phyloP scores from a whole-genome alignment of 805 yeast genomes.

The Blastobotrys peoriensis region DNA sequence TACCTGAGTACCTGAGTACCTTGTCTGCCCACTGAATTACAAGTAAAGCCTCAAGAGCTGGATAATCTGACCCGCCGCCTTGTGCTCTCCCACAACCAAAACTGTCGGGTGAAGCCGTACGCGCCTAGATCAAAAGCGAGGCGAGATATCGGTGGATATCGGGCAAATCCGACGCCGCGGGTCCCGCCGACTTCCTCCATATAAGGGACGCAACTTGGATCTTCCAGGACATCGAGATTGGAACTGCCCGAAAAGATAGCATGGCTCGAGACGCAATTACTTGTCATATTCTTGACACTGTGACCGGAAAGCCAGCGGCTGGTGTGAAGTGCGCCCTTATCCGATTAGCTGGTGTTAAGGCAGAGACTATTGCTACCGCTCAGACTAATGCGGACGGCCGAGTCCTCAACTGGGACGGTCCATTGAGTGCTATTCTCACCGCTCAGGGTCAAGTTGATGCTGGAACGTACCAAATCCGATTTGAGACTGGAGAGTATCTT shows the following conservation, averaged over 20 bases:
- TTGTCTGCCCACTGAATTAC: too few species aligned
- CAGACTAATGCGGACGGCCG: slow-evolving; percentile 79
- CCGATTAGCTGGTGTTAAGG: slow-evolving; percentile 17
- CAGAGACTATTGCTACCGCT: slow-evolving; percentile 53
- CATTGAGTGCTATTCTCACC: slow-evolving; percentile 35
- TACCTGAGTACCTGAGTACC: too few species aligned
- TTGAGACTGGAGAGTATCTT: slow-evolving; percentile 68
- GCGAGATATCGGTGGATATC: too few species aligned
- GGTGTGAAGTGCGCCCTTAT: slow-evolving; percentile 57
- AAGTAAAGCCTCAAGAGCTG: too few species aligned
- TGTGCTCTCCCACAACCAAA: too few species aligned
- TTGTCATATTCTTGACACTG: slow-evolving; percentile 85
- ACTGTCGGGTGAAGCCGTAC: too few species aligned
- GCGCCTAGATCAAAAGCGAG: too few species aligned
- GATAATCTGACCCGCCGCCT: too few species aligned
- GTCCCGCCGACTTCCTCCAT: too few species aligned
- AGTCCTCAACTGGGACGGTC: slow-evolving; percentile 54
- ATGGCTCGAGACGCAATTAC: slow-evolving; percentile 56
- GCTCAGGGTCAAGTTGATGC: slow-evolving; percentile 34
- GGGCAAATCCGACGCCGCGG: too few species aligned
- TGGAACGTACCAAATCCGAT: slow-evolving; percentile 71
- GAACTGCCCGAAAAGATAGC: background rate
- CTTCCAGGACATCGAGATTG: too few species aligned
- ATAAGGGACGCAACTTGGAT: too few species aligned
- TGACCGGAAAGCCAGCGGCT: slow-evolving; percentile 73